phyloP scores from a whole-genome alignment of 176 grass and related monocot genomes.

The Phyllostachys edulis region DNA sequence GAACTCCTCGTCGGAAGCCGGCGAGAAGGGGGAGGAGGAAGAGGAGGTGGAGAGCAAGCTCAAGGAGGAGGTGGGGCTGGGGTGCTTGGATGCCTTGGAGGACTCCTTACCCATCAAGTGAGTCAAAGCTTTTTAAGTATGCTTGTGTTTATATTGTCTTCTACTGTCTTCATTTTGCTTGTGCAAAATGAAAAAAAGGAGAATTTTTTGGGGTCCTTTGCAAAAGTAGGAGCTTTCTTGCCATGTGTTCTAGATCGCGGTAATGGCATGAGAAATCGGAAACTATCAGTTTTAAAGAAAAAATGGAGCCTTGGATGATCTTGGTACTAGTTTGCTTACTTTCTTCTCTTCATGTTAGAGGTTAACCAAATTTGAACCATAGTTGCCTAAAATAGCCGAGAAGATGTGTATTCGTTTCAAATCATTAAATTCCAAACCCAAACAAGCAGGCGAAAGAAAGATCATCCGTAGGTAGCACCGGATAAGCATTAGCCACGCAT shows the following conservation, averaged over 20 bases:
- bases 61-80: slow-evolving; percentile 34
- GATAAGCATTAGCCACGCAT: not conserved
- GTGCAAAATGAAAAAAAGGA: not conserved
- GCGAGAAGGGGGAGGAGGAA: slow-evolving; percentile 13
- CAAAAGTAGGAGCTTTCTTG: not conserved
- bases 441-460: not conserved
- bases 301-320: not conserved
- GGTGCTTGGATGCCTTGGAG: slow-evolving; percentile 51
- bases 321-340: not conserved
- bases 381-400: not conserved
- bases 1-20: slow-evolving; percentile 44
- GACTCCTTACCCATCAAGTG: slow-evolving; percentile 70
- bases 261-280: not conserved
- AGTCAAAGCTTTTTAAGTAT: slow-evolving; percentile 23
- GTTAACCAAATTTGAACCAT: not conserved
- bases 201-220: not conserved
- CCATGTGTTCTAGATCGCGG: not conserved
- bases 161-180: not conserved
- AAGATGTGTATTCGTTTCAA: not conserved
- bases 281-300: not conserved
- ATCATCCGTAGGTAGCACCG: not conserved
- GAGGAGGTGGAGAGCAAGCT: slow-evolving; percentile 53
- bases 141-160: not conserved
- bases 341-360: not conserved
- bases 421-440: not conserved